A percentile compares a stretch with the other conserved stretches of the same genome.
Evolutionary conservation across 2,329 filamentous ascomycete species (phyloP).

Genomic region (Pestalotiopsis sp.): DNA sequence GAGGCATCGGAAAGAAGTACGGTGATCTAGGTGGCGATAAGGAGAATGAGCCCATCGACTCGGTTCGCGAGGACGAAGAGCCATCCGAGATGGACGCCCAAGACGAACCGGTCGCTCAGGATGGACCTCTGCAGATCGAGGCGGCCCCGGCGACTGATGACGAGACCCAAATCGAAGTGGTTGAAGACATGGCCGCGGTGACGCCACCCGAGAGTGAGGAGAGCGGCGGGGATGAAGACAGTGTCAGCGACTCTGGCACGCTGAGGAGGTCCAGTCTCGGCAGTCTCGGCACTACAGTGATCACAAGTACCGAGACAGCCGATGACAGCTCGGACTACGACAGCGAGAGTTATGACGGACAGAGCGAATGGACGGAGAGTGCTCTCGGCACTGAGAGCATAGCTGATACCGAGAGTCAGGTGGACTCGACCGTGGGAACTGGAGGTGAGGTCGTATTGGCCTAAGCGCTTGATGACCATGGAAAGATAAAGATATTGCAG

Average conservation of each 20-base stretch:
- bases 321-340: constrained; percentile 33
- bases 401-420: constrained; percentile 29
- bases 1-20: constrained; percentile 41
- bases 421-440: constrained; percentile 22
- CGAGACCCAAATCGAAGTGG: constrained; percentile 28
- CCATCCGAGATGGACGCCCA: constrained; percentile 21
- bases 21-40: constrained; percentile 52
- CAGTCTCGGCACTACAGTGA: constrained; percentile 42
- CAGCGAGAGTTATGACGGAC: constrained; percentile 35
- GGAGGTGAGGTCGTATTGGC: constrained; percentile 36
- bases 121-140: background rate
- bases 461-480: constrained; percentile 11
- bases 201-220: constrained; percentile 14
- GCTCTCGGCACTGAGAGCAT: constrained; percentile 27
- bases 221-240: constrained; percentile 26
- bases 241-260: constrained; percentile 52
- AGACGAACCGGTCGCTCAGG: background rate
- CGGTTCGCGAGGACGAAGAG: constrained; percentile 63
- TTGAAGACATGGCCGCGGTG: constrained; percentile 15
- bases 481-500: background rate
- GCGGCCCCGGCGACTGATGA: constrained; percentile 15
- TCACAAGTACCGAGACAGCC: constrained; percentile 32
- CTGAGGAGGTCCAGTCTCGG: constrained; percentile 45
- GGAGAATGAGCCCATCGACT: constrained; percentile 53
- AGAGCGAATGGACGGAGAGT: constrained; percentile 50